Evolutionary conservation across 2,329 filamentous ascomycete genomes (phyloP).

Genomic region (Aspergillus fructus): DNA sequence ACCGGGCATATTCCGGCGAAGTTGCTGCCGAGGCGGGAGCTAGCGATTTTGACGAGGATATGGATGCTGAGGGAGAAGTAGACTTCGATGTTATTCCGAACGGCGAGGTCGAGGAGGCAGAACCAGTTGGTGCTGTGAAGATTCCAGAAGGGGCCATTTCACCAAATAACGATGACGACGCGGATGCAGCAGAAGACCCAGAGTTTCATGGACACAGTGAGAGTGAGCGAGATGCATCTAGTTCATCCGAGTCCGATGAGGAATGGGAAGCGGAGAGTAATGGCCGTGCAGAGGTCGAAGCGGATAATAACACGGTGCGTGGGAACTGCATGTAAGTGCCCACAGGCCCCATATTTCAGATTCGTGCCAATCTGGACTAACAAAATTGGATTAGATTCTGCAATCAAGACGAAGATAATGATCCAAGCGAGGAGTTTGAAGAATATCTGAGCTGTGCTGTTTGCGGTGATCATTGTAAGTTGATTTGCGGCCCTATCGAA

Average conservation of each 20-base stretch:
- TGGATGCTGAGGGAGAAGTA: constrained; percentile 14
- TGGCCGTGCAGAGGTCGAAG: constrained; percentile 31
- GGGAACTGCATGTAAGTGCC: constrained; percentile 12
- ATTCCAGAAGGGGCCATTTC: constrained; percentile 29
- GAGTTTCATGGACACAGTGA: constrained; percentile 43
- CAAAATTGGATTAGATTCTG: constrained; percentile 65
- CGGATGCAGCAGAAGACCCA: constrained; percentile 43
- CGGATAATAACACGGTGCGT: constrained; percentile 4
- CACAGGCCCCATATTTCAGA: neutral
- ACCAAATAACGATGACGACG: constrained; percentile 37
- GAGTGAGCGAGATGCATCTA: constrained; percentile 41
- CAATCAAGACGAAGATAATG: constrained; percentile 76
- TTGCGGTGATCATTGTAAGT: constrained; percentile 82
- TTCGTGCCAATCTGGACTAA: constrained; percentile 27
- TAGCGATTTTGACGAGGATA: constrained; percentile 3
- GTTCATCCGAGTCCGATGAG: constrained; percentile 53
- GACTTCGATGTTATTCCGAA: constrained; percentile 22
- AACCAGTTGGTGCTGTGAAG: constrained; percentile 40
- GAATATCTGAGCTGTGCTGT: constrained; percentile 71
- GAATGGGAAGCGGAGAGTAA: constrained; percentile 52
- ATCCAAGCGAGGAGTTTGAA: constrained; percentile 78
- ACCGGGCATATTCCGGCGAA: constrained; percentile 36
- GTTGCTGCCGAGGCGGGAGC: constrained; percentile 30
- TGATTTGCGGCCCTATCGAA: constrained; percentile 23
- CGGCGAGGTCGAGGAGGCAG: constrained; percentile 47